phyloP scores from a whole-genome alignment of 2,329 filamentous ascomycete genomes.

The Verruconis gallopava region DNA sequence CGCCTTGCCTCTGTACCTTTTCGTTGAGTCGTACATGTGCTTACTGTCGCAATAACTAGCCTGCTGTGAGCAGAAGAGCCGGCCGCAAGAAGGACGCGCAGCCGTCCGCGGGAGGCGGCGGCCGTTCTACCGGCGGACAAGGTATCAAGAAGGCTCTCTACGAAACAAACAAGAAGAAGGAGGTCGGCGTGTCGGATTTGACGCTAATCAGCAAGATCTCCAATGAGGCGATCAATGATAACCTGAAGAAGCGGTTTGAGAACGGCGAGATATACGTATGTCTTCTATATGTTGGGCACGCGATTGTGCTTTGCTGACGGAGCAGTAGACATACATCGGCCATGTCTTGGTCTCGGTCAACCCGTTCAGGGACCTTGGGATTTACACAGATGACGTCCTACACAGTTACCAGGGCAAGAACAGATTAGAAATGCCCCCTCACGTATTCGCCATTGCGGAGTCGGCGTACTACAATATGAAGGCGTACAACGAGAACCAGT shows the following conservation, averaged over 20 bases:
- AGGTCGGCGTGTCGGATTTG: slow-evolving; percentile 95
- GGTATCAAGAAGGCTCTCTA: slow-evolving; percentile 93
- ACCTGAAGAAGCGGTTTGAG: slow-evolving; percentile 95
- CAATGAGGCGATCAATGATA: slow-evolving; percentile 98
- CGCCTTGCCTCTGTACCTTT: too few species aligned
- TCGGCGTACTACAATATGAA: slow-evolving; percentile 99
- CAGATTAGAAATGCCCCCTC: slow-evolving; percentile 79
- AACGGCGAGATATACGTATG: slow-evolving; percentile 86
- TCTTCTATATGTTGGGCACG: neutral
- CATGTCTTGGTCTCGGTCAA: slow-evolving; percentile 99
- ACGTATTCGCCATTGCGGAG: slow-evolving; percentile 96
- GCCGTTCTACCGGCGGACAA: slow-evolving; percentile 35
- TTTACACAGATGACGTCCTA: slow-evolving; percentile 91
- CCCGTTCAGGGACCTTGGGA: slow-evolving; percentile 91
- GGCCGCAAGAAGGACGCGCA: slow-evolving; percentile 43
- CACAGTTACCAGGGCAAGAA: slow-evolving; percentile 96
- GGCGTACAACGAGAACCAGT: slow-evolving; percentile 96
- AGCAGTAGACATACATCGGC: slow-evolving; percentile 76
- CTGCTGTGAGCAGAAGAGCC: slow-evolving; percentile 43
- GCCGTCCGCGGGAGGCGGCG: slow-evolving; percentile 27
- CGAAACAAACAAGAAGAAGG: slow-evolving; percentile 96
- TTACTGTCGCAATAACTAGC: too few species aligned
- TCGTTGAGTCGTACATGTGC: too few species aligned
- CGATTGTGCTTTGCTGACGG: too few species aligned
- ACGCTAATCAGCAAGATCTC: slow-evolving; percentile 97